Percentiles rank a stretch among this genome's conserved stretches.
Evolutionary conservation across 768 basidiomycete species (phyloP).

Genomic region (Russula sp.): DNA sequence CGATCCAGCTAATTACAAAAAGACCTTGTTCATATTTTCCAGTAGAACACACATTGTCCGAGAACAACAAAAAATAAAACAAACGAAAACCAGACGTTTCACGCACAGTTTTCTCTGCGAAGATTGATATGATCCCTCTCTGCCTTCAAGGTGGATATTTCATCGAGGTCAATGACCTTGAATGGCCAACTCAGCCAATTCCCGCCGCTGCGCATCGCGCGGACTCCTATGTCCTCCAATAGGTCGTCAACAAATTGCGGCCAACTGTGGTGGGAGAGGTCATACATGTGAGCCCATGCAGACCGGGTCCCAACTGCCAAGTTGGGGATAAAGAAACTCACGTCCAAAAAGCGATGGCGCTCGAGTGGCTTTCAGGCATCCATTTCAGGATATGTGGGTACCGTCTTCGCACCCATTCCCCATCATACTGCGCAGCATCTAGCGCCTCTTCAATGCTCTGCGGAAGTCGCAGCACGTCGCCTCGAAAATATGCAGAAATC

Average conservation of each 20-base stretch:
- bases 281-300: background rate
- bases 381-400: constrained; percentile 50
- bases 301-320: background rate
- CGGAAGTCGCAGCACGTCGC: constrained; percentile 50
- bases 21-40: no score
- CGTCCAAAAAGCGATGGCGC: constrained; percentile 51
- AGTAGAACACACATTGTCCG: background rate
- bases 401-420: constrained; percentile 54
- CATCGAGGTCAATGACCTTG: constrained; percentile 47
- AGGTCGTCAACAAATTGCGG: constrained; percentile 57
- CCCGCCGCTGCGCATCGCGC: constrained; percentile 52
- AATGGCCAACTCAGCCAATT: constrained; percentile 68
- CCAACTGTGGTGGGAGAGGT: constrained; percentile 44
- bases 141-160: constrained; percentile 47
- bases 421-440: constrained; percentile 43
- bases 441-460: constrained; percentile 47
- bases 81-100: background rate
- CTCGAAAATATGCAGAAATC: constrained; percentile 61
- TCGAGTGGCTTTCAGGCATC: constrained; percentile 53
- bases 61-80: background rate
- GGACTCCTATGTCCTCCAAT: constrained; percentile 59
- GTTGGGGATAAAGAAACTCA: constrained; percentile 31
- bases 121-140: constrained; percentile 44
- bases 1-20: background rate
- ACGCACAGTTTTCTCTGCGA: background rate